Conservation (phyloP, 257 asterid species). For the Linaria vulgaris region DNA sequence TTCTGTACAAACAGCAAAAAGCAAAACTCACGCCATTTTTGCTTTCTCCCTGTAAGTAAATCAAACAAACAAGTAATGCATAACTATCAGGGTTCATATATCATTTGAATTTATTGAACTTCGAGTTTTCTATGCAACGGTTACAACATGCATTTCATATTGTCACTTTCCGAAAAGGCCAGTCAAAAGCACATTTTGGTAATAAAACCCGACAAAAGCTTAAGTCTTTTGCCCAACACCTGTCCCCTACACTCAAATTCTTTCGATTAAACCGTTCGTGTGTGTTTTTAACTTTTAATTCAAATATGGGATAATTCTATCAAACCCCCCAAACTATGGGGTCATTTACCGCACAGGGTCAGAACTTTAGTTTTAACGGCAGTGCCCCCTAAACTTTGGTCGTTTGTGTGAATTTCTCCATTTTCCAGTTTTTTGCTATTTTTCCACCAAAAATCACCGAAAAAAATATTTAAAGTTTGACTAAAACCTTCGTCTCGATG, state of each 20-base stretch:
- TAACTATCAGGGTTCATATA: constrained; percentile 28
- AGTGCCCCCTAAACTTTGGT: too few relatives aligned
- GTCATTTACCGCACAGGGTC: too few relatives aligned
- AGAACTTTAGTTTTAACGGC: too few relatives aligned
- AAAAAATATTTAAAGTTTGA: too few relatives aligned
- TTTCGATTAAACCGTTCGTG: constrained; percentile 44
- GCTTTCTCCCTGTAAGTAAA: constrained; percentile 25
- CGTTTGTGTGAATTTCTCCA: too few relatives aligned
- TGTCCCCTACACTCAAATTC: constrained; percentile 39
- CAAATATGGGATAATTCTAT: too few relatives aligned
- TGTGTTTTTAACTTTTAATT: too few relatives aligned
- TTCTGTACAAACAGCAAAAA: constrained; percentile 7
- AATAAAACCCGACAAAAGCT: constrained; percentile 62
- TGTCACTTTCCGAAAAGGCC: constrained; percentile 46
- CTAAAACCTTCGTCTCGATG: too few relatives aligned
- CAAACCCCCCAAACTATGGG: too few relatives aligned
- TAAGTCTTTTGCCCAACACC: constrained; percentile 49
- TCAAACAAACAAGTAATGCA: constrained; percentile 34
- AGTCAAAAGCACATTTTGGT: constrained; percentile 85
- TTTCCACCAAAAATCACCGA: too few relatives aligned
- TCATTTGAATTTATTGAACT: constrained; percentile 31
- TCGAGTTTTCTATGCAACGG: constrained; percentile 55
- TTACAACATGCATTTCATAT: constrained; percentile 39
- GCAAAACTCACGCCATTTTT: constrained; percentile 28
- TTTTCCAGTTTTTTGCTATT: too few relatives aligned